Evolutionary conservation across 352 stramenopile species (phyloP).

Genomic region (Pythium scleroteichum): DNA sequence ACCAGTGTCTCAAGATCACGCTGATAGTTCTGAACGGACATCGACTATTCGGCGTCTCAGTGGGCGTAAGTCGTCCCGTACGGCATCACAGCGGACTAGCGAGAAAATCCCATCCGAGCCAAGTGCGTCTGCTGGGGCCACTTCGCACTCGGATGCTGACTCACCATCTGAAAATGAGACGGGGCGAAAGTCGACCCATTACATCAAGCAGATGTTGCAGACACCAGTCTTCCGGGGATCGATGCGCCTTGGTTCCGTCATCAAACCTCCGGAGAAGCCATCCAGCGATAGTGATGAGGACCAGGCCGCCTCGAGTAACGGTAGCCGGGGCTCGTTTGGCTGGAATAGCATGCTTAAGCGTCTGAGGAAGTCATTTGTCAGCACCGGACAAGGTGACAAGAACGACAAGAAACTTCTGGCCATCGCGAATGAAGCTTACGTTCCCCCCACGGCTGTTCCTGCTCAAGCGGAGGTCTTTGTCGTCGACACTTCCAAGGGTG

Average conservation of each 20-base stretch:
- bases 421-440: slow-evolving; percentile 72
- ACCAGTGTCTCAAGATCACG: neutral
- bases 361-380: slow-evolving; percentile 78
- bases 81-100: slow-evolving; percentile 17
- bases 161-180: slow-evolving; percentile 24
- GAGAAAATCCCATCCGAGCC: slow-evolving; percentile 8
- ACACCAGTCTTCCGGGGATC: slow-evolving; percentile 81
- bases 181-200: slow-evolving; percentile 66
- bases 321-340: slow-evolving; percentile 51
- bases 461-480: slow-evolving; percentile 72
- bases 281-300: slow-evolving; percentile 35
- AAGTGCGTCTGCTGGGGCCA: neutral
- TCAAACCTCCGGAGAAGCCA: slow-evolving; percentile 58
- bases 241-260: slow-evolving; percentile 77
- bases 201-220: slow-evolving; percentile 86
- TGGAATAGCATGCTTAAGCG: slow-evolving; percentile 86
- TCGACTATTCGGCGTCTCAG: slow-evolving; percentile 23
- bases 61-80: slow-evolving; percentile 11
- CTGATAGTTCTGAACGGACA: slow-evolving; percentile 8
- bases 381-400: slow-evolving; percentile 50
- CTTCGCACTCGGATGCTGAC: slow-evolving; percentile 6
- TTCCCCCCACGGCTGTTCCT: slow-evolving; percentile 39
- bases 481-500: slow-evolving; percentile 75
- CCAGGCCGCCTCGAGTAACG: slow-evolving; percentile 13
- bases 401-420: slow-evolving; percentile 71